Base-by-base conservation (phyloP, 169 alveolate genomes). In the Condylostoma magnum region DNA sequence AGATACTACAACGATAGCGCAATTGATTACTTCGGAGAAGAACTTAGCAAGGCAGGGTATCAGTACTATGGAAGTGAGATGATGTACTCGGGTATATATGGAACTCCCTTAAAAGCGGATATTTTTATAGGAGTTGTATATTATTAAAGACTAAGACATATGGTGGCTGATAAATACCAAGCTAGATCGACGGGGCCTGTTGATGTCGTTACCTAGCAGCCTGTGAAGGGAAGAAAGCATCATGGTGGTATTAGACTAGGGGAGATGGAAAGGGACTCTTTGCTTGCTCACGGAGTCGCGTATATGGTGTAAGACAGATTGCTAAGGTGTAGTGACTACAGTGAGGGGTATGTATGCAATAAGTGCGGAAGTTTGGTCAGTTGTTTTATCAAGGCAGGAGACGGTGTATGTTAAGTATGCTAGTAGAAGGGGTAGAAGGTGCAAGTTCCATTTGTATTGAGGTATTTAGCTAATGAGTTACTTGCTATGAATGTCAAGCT, bases 201-300 rank as follows among this genome's bases (percentile, higher is more conserved):
- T 51, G 99, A 98, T 82, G 94, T 98, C 18, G 82, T 97, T 31
- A 98, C 99, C 52, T 93, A 97, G 58, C 99, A 99, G 86, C 99
- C 99, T 28, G 97, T 97, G 27, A 97, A 98, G 85, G 99, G 99
- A 2, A 93, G 99, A 72, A 97, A 97, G 86, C 93, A 93, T 79
- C 98, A 95, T 65, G 99, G 99, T 33, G 99, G 99, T 46, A 97
- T 97, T 34, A 95, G 99, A 77, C 82, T 96, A 60, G 99, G 99
- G 31, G 99, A 99, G 89, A 99, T 99, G 99, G 99, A 99, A 83
- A 94, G 99, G 66, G 99, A 99, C 83, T 96, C 99, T 4, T 80
- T 99, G 31, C 92, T 99, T 38, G 98, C 99, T 15, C 99, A 99
- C 77, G 99, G 99, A 25, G 97, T 98, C 38, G 88, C 99, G 31